Evolutionary conservation across 306 rosid species (phyloP), one percentile per base, ranked within the genome.

Genomic region (Cucurbita moschata): DNA sequence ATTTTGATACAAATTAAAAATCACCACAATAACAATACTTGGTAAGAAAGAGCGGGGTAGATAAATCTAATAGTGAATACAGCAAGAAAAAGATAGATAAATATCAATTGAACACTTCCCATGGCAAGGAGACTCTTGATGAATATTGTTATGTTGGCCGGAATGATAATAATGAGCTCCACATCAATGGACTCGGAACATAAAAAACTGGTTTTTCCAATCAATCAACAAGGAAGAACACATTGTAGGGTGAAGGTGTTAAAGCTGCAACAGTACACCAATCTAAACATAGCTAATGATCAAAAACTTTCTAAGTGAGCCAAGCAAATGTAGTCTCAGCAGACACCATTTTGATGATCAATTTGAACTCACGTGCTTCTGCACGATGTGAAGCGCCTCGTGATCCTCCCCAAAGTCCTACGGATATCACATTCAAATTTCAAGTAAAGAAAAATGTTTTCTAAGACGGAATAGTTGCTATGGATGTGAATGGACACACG

Each of bases 351-450:
- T 10, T 23, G 43, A 54, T 59, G 61, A 71, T 77, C 68, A 81
- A 75, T 76, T 49, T 42, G 83, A 74, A 75, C 79, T 84, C 76
- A 81, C 87, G 53, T 84, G 85, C 72, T 81, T 80, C 81, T 84
- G 87, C 73, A 84, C 81, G 35, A 84, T 79, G 78, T 84, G 80
- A 26, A 76, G 85, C 3, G 81, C 87, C 77, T 79, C 87, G 8
- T 79, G 80, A 53, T 84, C 85, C 71, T 84, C 87, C 3, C 87
- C 87, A 21, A 65, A 84, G 62, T 84, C 87, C 85, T 84, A 77
- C 42, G 8, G 18, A 38, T 14, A 42, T 10, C 37, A 54, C 5
- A 18, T n/a, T 6, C 39, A 56, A 53, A 21, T 18, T 40, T 57
- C 42, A 37, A 54, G 68, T 40, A 14, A 10, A 73, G 14, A 3